Evolutionary conservation across 768 basidiomycete species (phyloP).

Genomic region (Panaeolus papilionaceus): DNA sequence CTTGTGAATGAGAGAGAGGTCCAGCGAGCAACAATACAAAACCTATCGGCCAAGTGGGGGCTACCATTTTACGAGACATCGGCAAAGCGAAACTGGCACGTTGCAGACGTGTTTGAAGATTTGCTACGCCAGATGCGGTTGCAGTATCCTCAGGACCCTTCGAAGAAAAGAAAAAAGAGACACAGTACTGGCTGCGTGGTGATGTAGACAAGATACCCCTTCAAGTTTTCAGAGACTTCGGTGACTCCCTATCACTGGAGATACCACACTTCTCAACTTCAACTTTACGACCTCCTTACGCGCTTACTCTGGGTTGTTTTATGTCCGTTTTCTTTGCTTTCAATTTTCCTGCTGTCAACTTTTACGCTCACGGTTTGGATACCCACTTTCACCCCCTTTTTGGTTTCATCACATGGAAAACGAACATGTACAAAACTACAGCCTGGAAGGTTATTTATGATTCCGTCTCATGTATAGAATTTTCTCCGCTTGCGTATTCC

Average conservation of each 20-base stretch:
- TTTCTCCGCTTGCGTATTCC: not conserved
- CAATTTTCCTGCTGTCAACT: not conserved
- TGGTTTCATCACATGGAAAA: constrained; percentile 3
- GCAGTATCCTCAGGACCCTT: constrained; percentile 60
- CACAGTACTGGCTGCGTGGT: constrained; percentile 41
- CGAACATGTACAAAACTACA: not conserved
- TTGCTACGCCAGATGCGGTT: constrained; percentile 76
- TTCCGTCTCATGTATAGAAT: constrained; percentile 11
- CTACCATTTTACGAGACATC: constrained; percentile 88
- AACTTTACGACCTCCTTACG: constrained; percentile 1
- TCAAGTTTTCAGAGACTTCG: not conserved
- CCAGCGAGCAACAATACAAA: constrained; percentile 63
- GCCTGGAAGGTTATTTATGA: constrained; percentile 6
- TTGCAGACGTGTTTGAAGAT: constrained; percentile 80
- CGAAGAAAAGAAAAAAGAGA: constrained; percentile 43
- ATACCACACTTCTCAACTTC: not conserved
- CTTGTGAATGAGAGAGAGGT: constrained; percentile 84
- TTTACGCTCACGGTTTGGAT: not conserved
- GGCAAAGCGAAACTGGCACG: constrained; percentile 85
- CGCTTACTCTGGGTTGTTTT: not conserved
- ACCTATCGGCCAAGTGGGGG: constrained; percentile 68
- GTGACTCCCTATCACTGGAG: not conserved
- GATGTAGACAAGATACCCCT: constrained; percentile 38
- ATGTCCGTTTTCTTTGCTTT: constrained; percentile 4
- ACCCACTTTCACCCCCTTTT: not conserved